phyloP scores from a whole-genome alignment of 768 basidiomycete species.

The Multifurca ochricompacta region DNA sequence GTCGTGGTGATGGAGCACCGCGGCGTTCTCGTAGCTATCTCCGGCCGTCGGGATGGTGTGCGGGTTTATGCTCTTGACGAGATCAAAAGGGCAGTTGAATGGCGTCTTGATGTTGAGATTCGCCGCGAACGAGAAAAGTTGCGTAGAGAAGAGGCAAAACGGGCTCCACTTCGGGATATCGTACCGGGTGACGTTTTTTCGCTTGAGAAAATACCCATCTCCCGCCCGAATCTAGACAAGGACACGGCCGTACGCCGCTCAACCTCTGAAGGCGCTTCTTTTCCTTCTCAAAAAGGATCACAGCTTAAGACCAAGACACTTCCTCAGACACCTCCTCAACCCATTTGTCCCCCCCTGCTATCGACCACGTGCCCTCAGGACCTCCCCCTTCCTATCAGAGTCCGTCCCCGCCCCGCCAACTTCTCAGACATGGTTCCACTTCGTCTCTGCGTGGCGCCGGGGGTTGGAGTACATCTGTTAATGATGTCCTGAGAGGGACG shows the following conservation, averaged over 20 bases:
- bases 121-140: constrained; percentile 65
- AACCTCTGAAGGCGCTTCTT: background rate
- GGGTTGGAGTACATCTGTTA: constrained; percentile 47
- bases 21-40: constrained; percentile 84
- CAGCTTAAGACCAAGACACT: constrained; percentile 19
- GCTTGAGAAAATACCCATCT: constrained; percentile 21
- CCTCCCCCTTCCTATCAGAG: constrained; percentile 60
- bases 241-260: constrained; percentile 15
- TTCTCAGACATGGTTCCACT: constrained; percentile 36
- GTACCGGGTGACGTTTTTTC: constrained; percentile 25
- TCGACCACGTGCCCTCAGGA: constrained; percentile 29
- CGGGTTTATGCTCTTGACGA: constrained; percentile 86
- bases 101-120: constrained; percentile 76
- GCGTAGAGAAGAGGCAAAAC: constrained; percentile 62
- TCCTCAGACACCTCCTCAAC: constrained; percentile 15
- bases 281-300: constrained; percentile 3
- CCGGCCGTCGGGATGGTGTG: constrained; percentile 78
- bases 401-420: constrained; percentile 28
- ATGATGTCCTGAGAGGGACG: constrained; percentile 49
- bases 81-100: constrained; percentile 78
- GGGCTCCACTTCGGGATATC: constrained; percentile 27
- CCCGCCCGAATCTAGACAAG: constrained; percentile 12
- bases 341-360: constrained; percentile 11
- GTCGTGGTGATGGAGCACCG: constrained; percentile 93
- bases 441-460: constrained; percentile 38